Base-by-base conservation (phyloP, 352 stramenopile species). In the Phytophthora pisi region DNA sequence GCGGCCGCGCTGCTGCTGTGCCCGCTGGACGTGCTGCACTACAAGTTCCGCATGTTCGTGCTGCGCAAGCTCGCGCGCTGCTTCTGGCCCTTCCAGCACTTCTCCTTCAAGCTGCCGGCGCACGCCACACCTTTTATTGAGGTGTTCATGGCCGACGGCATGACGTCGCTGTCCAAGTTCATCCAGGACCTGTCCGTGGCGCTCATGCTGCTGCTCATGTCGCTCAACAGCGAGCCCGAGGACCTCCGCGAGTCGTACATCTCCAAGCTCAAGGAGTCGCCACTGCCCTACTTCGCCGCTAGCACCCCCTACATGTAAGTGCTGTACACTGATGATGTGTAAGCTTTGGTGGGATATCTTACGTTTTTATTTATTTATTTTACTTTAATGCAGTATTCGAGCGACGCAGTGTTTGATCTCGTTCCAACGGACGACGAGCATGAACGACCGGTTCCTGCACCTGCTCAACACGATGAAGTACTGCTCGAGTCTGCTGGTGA, bases 401-500 rank as follows among this genome's bases (percentile, higher is more conserved):
- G 87, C 83, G 45, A 89, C 81, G 49, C 87, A 95, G 58, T 95
- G 87, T 51, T 70, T 93, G 52, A 91, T 93, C 57, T 91, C 87
- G 61, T 93, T 93, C 67, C 79, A 91, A 46, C 85, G 82, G 58
- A 92, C 87, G 15, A 49, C 74, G 16, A 86, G 71, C 49, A 66
- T 77, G 15, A 91, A 92, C 68, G 83, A 95, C 63, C 77, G 84
- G 34, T 95, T 91, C 59, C 68, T 95, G 34, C 87, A 95, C 57
- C 57, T 95, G 38, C 72, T 95, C 38, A 95, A 95, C 60, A 93
- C 87, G 56, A 80, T 93, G 78, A 95, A 95, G 75, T 95, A 95
- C 70, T 84, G 80, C 62, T 93, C 87, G 20, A 91, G 83, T 51
- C 60, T 95, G 51, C 42, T 92, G 26, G 87, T 95, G 31, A 95